These are phyloP conservation scores for Lactifluus volemus DNA, from an alignment of 768 basidiomycete genomes.

Conservation along the genomic window DNA sequence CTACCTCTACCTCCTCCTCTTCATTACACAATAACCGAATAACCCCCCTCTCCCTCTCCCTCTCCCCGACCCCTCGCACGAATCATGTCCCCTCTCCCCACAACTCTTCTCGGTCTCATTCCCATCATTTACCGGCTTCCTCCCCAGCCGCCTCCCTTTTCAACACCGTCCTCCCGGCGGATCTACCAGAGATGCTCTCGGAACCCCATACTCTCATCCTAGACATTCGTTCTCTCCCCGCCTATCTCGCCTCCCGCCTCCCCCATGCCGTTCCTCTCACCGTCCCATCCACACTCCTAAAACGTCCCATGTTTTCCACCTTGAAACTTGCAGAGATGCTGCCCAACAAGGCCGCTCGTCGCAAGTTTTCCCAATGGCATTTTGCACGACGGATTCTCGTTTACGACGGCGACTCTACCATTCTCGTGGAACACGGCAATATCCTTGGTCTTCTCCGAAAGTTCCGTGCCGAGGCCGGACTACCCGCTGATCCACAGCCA, in stretches of 20 bases:
- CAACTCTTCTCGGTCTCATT: slow-evolving; percentile 2
- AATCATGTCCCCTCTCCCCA: slow-evolving; percentile 15
- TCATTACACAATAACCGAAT: slow-evolving; percentile 26
- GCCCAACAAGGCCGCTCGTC: slow-evolving; percentile 47
- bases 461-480: slow-evolving; percentile 51
- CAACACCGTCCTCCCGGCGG: slow-evolving; percentile 22
- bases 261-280: slow-evolving; percentile 71
- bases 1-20: slow-evolving; percentile 22
- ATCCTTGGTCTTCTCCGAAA: slow-evolving; percentile 68
- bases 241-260: slow-evolving; percentile 58
- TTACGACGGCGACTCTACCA: slow-evolving; percentile 71
- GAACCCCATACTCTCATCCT: slow-evolving; percentile 52
- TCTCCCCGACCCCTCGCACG: slow-evolving; percentile 9
- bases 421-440: slow-evolving; percentile 56
- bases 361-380: slow-evolving; percentile 52
- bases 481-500: slow-evolving; percentile 10
- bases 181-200: slow-evolving; percentile 27
- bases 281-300: slow-evolving; percentile 90
- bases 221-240: slow-evolving; percentile 82
- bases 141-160: slow-evolving; percentile 18
- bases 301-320: slow-evolving; percentile 80
- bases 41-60: slow-evolving; percentile 27
- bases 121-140: slow-evolving; percentile 8
- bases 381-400: slow-evolving; percentile 60
- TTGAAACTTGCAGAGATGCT: slow-evolving; percentile 74